A percentile compares a stretch with the other conserved stretches of the same genome.
phyloP scores from a whole-genome alignment of 2,329 filamentous ascomycete species.

The Ascosphaera acerosa region DNA sequence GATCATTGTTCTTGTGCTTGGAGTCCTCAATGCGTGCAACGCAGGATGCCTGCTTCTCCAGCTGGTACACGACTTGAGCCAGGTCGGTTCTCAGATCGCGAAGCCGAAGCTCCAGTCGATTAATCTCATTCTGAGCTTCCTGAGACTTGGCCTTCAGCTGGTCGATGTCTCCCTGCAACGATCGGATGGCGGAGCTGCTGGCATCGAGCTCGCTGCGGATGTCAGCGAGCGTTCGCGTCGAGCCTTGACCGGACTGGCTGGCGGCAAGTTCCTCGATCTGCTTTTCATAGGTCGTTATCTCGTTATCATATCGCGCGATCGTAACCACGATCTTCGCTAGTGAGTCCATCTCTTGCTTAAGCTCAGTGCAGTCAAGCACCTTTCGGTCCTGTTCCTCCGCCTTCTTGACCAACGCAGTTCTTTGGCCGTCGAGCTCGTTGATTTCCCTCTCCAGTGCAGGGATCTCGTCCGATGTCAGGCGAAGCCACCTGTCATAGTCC shows the following conservation, averaged over 20 bases:
- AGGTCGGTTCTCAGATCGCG: slow-evolving; percentile 52
- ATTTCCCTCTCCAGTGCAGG: slow-evolving; percentile 41
- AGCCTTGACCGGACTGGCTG: slow-evolving; percentile 43
- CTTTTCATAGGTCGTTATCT: slow-evolving; percentile 42
- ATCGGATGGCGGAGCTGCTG: slow-evolving; percentile 40
- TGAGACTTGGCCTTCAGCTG: slow-evolving; percentile 48
- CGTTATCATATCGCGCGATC: slow-evolving; percentile 45
- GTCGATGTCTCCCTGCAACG: slow-evolving; percentile 34
- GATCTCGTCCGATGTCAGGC: slow-evolving; percentile 41
- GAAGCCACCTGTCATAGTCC: slow-evolving; percentile 48
- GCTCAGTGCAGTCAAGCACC: slow-evolving; percentile 36
- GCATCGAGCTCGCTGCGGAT: slow-evolving; percentile 52
- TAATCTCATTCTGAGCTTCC: slow-evolving; percentile 40
- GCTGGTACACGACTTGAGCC: slow-evolving; percentile 40
- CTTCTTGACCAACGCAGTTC: slow-evolving; percentile 31
- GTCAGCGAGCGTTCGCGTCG: slow-evolving; percentile 49
- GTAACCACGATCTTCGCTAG: slow-evolving; percentile 50
- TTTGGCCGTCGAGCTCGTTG: slow-evolving; percentile 34
- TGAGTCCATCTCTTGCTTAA: slow-evolving; percentile 47
- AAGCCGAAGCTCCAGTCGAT: slow-evolving; percentile 46
- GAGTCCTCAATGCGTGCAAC: slow-evolving; percentile 46
- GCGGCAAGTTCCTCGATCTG: slow-evolving; percentile 52
- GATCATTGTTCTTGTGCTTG: slow-evolving; percentile 39
- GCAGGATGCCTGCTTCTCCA: slow-evolving; percentile 58
- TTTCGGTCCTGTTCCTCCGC: slow-evolving; percentile 42